Evolutionary conservation across 495 filamentous ascomycete species (phyloP), one percentile per base, ranked within the genome.

Genomic region (Penicillium roqueforti): DNA sequence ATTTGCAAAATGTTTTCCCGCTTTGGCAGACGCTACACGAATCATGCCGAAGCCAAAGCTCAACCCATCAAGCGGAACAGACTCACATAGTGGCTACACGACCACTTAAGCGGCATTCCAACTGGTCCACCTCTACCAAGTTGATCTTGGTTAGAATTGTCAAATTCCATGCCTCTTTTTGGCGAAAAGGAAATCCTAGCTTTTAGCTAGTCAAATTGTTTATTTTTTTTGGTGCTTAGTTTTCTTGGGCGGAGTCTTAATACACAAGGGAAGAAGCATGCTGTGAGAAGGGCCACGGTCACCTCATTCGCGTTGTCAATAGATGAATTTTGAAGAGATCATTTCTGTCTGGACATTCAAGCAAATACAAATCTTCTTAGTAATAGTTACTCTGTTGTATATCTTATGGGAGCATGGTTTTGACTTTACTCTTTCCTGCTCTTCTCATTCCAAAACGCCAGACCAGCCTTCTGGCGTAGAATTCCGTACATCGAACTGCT

Each of bases 1-100:
- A 6, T 95, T 92, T 63, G 76, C 77, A 22, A 71, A 77, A 51
- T 73, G 79, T 3, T 87, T 84, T 66, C 88, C 89, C 0, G 57
- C 59, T 23, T 60, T 91, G 53, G 74, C 70, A 20, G 85, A 84
- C 51, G 80, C 78, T 6, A 65, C 71, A 6, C 74, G 52, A 41
- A 78, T 84, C 38, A 76, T 60, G 18, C 34, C 53, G 6, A 59
- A 40, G 28, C 8, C 41, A 9, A 26, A 9, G 9, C 23, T 42
- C 49, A 22, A 42, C 52, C 10, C 31, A 29, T n/a, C 52, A 23
- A 22, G 8, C 42, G n/a, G 39, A 48, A 4, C 54, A 40, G 32
- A 16, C 8, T n/a, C 16, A 7, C n/a, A 28, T 13, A 42, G 26
- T 32, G 1, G 11, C 18, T 36, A 22, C 3, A 23, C n/a, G 13